Conservation (phyloP, 768 basidiomycete genomes). For the Rhodotorula paludigena region DNA sequence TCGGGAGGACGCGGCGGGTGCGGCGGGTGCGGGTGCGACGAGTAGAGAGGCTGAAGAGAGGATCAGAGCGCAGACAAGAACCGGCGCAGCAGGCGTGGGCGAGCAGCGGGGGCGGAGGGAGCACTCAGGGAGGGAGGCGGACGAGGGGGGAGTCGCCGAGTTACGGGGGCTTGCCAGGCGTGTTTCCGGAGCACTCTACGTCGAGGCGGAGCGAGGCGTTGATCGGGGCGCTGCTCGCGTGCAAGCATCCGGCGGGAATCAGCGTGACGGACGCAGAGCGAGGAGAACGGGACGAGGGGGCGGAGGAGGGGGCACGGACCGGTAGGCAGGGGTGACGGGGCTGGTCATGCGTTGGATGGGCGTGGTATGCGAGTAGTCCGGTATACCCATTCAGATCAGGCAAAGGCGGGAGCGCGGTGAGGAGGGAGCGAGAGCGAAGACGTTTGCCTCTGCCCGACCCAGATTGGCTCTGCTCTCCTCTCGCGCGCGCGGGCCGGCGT, state of each 20-base stretch:
- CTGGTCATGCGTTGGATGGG: not conserved
- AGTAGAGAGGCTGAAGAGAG: too few species aligned
- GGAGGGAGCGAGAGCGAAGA: not conserved
- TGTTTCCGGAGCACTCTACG: not conserved
- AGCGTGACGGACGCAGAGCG: too few species aligned
- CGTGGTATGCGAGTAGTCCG: too few species aligned
- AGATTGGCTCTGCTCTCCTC: too few species aligned
- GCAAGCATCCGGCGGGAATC: not conserved
- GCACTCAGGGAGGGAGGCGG: not conserved
- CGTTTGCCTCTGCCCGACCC: too few species aligned
- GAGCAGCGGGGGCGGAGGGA: not conserved
- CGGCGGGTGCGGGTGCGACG: not conserved
- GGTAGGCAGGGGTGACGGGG: not conserved
- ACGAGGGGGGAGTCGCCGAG: not conserved
- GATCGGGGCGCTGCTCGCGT: conserved; percentile 7
- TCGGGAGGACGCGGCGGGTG: not conserved
- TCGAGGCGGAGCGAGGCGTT: conserved; percentile 12
- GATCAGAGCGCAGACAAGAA: too few species aligned
- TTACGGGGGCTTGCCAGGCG: conserved; percentile 23
- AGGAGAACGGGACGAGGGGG: not conserved
- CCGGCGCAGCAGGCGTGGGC: not conserved
- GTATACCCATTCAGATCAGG: conserved; percentile 1
- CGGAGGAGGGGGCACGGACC: not conserved
- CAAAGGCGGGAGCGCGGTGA: not conserved
- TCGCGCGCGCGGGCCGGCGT: too few species aligned